phyloP scores from a whole-genome alignment of 345 rosid genomes.

The Dipteronia dyeriana region DNA sequence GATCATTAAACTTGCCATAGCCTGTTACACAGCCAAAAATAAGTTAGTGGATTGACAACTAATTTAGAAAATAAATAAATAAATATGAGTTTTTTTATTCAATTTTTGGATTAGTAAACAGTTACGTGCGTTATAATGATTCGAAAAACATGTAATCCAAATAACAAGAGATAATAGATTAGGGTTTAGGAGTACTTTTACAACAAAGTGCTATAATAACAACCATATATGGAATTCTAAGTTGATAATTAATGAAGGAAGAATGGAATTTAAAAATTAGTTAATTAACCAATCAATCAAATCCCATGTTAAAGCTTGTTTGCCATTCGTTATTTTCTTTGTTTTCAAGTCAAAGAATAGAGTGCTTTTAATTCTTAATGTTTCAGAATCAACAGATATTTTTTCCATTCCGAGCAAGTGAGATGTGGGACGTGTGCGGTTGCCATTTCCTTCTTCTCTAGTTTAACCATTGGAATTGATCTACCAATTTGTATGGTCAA shows the following conservation, averaged over 20 bases:
- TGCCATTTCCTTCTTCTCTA: neutral
- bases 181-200: neutral
- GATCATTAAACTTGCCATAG: constrained; percentile 78
- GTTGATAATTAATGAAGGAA: neutral
- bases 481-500: neutral
- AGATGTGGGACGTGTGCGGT: neutral
- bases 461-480: neutral
- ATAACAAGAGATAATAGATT: neutral
- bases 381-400: neutral
- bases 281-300: neutral
- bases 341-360: neutral
- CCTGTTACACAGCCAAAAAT: constrained; percentile 37
- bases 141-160: neutral
- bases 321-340: neutral
- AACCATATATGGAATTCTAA: neutral
- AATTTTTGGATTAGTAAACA: no score
- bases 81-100: no score
- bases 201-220: neutral
- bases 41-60: constrained; percentile 7
- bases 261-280: neutral
- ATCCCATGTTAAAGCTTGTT: neutral
- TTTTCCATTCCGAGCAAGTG: constrained; percentile 7
- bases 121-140: neutral
- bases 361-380: neutral
- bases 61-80: neutral